Conservation (phyloP, 345 rosid species). For the Trapa bicornis region DNA sequence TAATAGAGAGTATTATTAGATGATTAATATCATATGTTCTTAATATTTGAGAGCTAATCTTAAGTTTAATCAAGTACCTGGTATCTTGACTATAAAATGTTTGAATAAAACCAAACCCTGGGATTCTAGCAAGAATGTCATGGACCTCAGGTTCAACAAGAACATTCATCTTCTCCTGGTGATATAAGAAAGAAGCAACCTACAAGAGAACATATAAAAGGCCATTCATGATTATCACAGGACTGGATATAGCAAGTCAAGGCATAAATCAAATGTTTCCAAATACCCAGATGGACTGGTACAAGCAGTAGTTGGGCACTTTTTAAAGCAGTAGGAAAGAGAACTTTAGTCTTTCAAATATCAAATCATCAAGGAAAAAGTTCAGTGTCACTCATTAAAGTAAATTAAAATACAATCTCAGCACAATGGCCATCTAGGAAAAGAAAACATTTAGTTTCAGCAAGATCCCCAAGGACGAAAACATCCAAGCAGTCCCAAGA, state of each 20-base stretch:
- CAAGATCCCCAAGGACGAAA: not conserved
- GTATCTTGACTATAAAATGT: conserved; percentile 96
- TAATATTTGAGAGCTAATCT: not conserved
- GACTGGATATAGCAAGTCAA: not conserved
- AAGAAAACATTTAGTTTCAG: not conserved
- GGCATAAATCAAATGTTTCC: not conserved
- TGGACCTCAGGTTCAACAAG: conserved; percentile 97
- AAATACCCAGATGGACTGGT: not conserved
- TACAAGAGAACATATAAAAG: conserved; percentile 12
- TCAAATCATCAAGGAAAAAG: not conserved
- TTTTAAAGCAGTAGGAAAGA: not conserved
- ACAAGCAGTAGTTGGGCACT: not conserved
- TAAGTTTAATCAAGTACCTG: conserved; percentile 41
- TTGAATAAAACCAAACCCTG: conserved; percentile 94
- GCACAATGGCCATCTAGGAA: not conserved
- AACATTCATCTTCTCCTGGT: conserved; percentile 91
- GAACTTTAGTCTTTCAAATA: not conserved
- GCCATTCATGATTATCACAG: not conserved
- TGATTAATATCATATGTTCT: not conserved
- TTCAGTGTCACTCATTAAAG: not conserved
- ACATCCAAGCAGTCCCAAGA: not conserved
- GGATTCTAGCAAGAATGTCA: conserved; percentile 92
- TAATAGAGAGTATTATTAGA: not conserved
- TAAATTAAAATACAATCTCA: not conserved
- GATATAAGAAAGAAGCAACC: conserved; percentile 85